Base-by-base conservation (phyloP, 2,329 filamentous ascomycete genomes). In the Magnaporthiopsis poae region DNA sequence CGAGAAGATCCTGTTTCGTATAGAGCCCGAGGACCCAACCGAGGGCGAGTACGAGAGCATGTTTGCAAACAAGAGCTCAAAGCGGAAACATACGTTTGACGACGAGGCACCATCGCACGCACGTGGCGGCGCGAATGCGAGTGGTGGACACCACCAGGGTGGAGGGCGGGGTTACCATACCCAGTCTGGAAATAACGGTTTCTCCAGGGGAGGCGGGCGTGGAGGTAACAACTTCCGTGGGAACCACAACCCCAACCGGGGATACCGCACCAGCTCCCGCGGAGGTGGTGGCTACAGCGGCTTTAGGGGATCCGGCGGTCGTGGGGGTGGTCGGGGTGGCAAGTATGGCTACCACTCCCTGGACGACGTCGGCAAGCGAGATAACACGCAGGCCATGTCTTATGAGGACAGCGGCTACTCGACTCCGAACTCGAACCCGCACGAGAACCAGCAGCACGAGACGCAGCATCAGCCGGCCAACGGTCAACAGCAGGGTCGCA, bases 1-100 rank as follows among this genome's bases (percentile, higher is more conserved):
- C 25, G 93, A 98, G 78, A 96, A 96, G 79, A 86, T 91, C 21
- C 82, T 95, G 69, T 78, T 98, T 65, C 85, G 90, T 1, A 88
- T 98, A 62, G 92, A 96, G 75, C 82, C 87, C 65, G 90, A 94
- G 69, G 79, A 87, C 64, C 78, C 80, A 2, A 65, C 60, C 52
- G 66, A 67, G 7, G 77, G 79, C 33, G 86, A 89, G 29, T 70
- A 69, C 60, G 68, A 90, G 71, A 85, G 82, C 71, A 78, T 85
- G 25, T 86, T 86, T 69, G 80, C 83, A 39, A 88, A 84, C 72
- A 89, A 84, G 73, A 77, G 79, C 52, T 78, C 82, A 67, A 89
- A 88, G 77, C 80, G 86, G 65, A 88, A 88, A 71, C 84, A 88
- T 70, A 84, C 83, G 29, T 81, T 81, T 8, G 76, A 78, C 31